Base-by-base conservation (phyloP, 108 stramenopile species). In the Hondaea fermentalgiana region DNA sequence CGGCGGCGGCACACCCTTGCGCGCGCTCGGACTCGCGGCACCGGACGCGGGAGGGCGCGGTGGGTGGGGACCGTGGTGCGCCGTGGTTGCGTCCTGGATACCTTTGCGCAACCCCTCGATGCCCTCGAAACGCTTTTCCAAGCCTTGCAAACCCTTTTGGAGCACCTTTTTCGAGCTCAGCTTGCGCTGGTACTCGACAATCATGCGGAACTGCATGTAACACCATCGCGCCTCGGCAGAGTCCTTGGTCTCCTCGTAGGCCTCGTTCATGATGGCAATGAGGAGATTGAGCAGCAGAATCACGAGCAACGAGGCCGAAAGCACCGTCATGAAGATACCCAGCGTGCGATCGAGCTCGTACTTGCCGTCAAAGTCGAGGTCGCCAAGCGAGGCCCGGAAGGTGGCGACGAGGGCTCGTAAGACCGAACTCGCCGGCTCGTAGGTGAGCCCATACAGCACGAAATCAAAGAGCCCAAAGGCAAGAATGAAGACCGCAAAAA, bases 231-330 rank as follows among this genome's bases (percentile, higher is more conserved):
- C 87, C 59, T 59, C 87, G 0, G 87, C 87, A 23, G 35, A 45
- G 5, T 44, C 87, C 49, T 88, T 88, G 49, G 42, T 59, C 44
- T 60, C 58, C 59, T 88, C 87, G 87, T 60, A 88, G 47, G 87
- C 87, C 60, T 88, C 87, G 49, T 42, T 60, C 87, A 88, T 88
- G 60, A 88, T 60, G 42, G 87, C 87, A 28, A 88, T 88, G 5
- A 88, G 87, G 5, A 88, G 60, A 60, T 88, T 88, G 58, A 88
- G 58, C 29, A 88, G 60, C 21, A 88, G 59, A n/a, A 88, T 88
- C 0, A 59, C 58, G 5, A 88, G 60, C 43, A 88, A 14, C 21
- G 45, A 42, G 59, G 58, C 58, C 14, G 87, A 42, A 6, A 88
- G n/a, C 21, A 59, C 42, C 17, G 87, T 60, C 58, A 60, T 59